phyloP scores from a whole-genome alignment of 2,329 filamentous ascomycete species.

The Aspergillus transmontanensis region DNA sequence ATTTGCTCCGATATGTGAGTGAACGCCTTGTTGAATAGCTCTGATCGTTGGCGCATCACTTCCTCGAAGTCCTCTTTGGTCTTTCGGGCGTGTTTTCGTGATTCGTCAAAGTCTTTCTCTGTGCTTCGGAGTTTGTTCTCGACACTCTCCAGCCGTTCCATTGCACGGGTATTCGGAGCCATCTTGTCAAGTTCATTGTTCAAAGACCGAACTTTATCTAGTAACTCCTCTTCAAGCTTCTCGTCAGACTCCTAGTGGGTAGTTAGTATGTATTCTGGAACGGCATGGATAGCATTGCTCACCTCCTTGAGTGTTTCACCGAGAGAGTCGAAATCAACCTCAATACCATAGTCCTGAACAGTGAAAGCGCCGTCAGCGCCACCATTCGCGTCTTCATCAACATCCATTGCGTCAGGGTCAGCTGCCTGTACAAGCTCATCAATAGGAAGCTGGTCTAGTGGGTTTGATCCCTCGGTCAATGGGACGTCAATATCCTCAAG shows the following conservation, averaged over 20 bases:
- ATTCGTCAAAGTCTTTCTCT: constrained; percentile 86
- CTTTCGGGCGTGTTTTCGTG: constrained; percentile 71
- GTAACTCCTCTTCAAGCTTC: constrained; percentile 72
- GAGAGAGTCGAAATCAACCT: constrained; percentile 79
- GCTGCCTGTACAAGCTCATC: constrained; percentile 73
- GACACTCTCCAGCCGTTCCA: constrained; percentile 85
- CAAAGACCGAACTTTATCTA: constrained; percentile 75
- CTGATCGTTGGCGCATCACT: constrained; percentile 78
- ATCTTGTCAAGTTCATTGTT: constrained; percentile 85
- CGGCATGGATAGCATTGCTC: constrained; percentile 31
- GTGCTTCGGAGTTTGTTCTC: constrained; percentile 79
- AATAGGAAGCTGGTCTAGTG: constrained; percentile 80
- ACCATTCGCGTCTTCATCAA: constrained; percentile 69
- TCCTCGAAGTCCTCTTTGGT: constrained; percentile 82
- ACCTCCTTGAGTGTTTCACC: constrained; percentile 81
- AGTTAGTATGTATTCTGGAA: constrained; percentile 13
- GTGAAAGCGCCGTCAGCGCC: constrained; percentile 59
- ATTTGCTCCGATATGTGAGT: constrained; percentile 94
- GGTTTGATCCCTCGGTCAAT: constrained; percentile 68
- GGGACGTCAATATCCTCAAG: constrained; percentile 91
- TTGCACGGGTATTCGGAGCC: constrained; percentile 94
- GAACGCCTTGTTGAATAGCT: constrained; percentile 95
- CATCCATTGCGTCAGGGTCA: constrained; percentile 88
- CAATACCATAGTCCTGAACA: constrained; percentile 87
- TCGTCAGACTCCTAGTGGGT: constrained; percentile 64